Evolutionary conservation across 805 yeast species (phyloP).

Genomic region (Yueomyces sp.): DNA sequence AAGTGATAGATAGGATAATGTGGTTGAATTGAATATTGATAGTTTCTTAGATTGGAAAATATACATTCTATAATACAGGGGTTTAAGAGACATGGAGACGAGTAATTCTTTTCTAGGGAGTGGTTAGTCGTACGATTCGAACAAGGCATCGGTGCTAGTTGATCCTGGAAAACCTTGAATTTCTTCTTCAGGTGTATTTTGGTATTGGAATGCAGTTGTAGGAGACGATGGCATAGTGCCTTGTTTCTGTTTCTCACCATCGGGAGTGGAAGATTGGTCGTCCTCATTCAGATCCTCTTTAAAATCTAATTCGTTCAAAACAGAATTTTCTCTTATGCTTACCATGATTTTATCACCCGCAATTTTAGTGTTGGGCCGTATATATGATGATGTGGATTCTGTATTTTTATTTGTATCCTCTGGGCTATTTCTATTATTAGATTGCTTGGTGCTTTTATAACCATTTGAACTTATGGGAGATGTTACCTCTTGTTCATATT

Average conservation of each 20-base stretch:
- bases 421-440: not conserved
- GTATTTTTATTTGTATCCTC: not conserved
- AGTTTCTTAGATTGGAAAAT: too few relatives aligned
- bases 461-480: not conserved
- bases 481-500: constrained; percentile 1
- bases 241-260: constrained; percentile 12
- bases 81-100: not conserved
- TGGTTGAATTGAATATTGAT: too few relatives aligned
- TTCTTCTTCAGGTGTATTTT: constrained; percentile 3
- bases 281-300: not conserved
- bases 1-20: too few relatives aligned
- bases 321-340: not conserved
- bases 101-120: not conserved
- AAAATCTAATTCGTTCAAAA: not conserved
- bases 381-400: not conserved
- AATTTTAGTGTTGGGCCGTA: not conserved
- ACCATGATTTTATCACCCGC: not conserved
- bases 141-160: not conserved
- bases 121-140: not conserved
- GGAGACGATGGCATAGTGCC: constrained; percentile 23
- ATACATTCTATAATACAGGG: too few relatives aligned
- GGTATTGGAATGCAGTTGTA: constrained; percentile 17
- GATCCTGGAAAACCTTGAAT: not conserved
- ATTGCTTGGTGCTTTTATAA: not conserved
- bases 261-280: constrained; percentile 1